These are phyloP conservation scores for Starmerella sirachaensis DNA, from an alignment of 805 yeast species.

Conservation along the genomic window DNA sequence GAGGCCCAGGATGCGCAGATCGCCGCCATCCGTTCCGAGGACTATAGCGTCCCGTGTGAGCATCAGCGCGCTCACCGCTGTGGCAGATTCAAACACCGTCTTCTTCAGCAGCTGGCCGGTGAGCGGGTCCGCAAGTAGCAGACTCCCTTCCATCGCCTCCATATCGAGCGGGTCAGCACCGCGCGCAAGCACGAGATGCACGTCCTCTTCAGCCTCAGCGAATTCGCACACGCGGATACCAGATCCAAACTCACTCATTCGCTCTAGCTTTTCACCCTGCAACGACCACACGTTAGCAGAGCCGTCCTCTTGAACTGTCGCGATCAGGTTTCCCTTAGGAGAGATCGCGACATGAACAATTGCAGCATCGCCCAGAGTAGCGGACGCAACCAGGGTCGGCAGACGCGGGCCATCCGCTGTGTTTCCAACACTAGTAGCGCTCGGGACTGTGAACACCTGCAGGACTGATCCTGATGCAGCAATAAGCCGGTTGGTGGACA, in stretches of 20 bases:
- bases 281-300: constrained; percentile 6
- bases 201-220: constrained; percentile 9
- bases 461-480: constrained; percentile 17
- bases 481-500: constrained; percentile 5
- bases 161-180: constrained; percentile 6
- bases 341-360: constrained; percentile 8
- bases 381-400: constrained; percentile 3
- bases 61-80: constrained; percentile 11
- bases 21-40: constrained; percentile 20
- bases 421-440: too few species aligned
- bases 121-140: constrained; percentile 18
- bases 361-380: not conserved
- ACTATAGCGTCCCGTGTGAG: constrained; percentile 12
- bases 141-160: constrained; percentile 8
- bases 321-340: constrained; percentile 11
- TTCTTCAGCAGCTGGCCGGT: constrained; percentile 18
- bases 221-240: constrained; percentile 11
- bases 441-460: constrained; percentile 3
- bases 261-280: constrained; percentile 2
- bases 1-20: constrained; percentile 17
- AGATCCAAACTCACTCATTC: constrained; percentile 5
- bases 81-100: constrained; percentile 10
- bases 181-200: constrained; percentile 14
- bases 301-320: constrained; percentile 13
- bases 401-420: too few species aligned